These are phyloP conservation scores for Cutaneotrichosporon mucoides DNA, from an alignment of 1,284 basidiomycete genomes.

Conservation along the genomic window DNA sequence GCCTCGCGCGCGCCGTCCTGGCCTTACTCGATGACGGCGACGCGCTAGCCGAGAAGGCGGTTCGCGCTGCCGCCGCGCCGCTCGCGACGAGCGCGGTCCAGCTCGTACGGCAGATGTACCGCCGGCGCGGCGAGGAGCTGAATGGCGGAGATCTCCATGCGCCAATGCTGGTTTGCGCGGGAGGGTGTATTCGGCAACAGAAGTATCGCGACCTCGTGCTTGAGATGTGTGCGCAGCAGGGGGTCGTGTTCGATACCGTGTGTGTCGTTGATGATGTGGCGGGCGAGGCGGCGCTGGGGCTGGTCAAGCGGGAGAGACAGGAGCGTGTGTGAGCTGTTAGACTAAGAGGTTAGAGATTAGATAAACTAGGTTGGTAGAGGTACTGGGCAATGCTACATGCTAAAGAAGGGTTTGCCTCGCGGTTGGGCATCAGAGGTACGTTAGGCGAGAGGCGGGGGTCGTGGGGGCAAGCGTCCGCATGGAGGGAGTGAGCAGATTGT, in stretches of 20 bases:
- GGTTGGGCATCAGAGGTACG: too few relatives aligned
- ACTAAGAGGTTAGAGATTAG: too few relatives aligned
- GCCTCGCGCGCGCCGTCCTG: constrained; percentile 23
- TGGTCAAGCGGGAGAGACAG: constrained; percentile 10
- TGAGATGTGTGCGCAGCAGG: constrained; percentile 15
- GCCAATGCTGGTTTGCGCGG: constrained; percentile 24
- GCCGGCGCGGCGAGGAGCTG: constrained; percentile 4
- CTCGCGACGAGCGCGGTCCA: constrained; percentile 22
- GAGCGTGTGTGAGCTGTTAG: too few relatives aligned
- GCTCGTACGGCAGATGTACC: constrained; percentile 23
- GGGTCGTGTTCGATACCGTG: constrained; percentile 23
- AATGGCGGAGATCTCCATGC: constrained; percentile 5
- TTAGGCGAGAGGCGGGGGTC: too few relatives aligned
- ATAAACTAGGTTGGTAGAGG: too few relatives aligned
- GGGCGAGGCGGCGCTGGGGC: constrained; percentile 26
- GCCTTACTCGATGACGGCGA: constrained; percentile 18
- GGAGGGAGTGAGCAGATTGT: too few relatives aligned
- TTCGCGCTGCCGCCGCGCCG: constrained; percentile 16
- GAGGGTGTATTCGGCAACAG: constrained; percentile 32
- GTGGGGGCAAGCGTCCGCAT: too few relatives aligned
- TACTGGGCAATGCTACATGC: too few relatives aligned
- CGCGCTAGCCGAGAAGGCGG: constrained; percentile 24
- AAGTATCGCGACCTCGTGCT: constrained; percentile 25
- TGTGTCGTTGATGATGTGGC: constrained; percentile 30
- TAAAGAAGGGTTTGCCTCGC: too few relatives aligned